Conservation (phyloP, 2,329 filamentous ascomycete genomes). For the Berkeleyomyces rouxiae region DNA sequence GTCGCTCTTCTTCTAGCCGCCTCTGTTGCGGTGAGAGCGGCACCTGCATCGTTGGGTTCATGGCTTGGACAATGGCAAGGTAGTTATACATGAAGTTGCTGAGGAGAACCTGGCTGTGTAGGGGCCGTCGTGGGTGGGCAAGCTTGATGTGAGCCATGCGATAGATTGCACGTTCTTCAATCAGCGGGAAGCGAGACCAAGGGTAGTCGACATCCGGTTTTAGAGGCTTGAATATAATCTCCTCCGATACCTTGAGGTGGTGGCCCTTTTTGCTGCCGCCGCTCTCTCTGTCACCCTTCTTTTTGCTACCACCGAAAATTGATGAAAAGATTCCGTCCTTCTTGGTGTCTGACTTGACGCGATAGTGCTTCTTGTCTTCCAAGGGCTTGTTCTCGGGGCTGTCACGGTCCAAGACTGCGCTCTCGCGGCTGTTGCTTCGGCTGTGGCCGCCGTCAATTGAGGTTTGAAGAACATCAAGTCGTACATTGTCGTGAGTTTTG, state of each 20-base stretch:
- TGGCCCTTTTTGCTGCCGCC: conserved; percentile 49
- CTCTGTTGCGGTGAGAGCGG: conserved; percentile 67
- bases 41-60: conserved; percentile 91
- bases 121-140: conserved; percentile 80
- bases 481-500: conserved; percentile 51
- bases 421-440: conserved; percentile 56
- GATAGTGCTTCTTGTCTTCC: conserved; percentile 73
- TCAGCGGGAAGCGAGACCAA: conserved; percentile 86
- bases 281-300: conserved; percentile 63
- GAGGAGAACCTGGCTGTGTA: conserved; percentile 87
- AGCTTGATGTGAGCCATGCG: conserved; percentile 98
- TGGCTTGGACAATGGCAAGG: conserved; percentile 92
- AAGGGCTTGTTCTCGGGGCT: conserved; percentile 54
- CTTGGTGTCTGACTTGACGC: conserved; percentile 61
- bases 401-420: conserved; percentile 67
- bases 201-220: conserved; percentile 86
- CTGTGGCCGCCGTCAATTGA: conserved; percentile 52
- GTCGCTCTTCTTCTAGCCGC: conserved; percentile 38
- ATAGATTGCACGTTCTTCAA: conserved; percentile 94
- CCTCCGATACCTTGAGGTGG: conserved; percentile 62
- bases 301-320: conserved; percentile 79
- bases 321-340: conserved; percentile 92
- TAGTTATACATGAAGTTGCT: conserved; percentile 99
- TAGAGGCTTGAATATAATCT: conserved; percentile 53
- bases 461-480: conserved; percentile 72